Evolutionary conservation across 176 grass and related monocot genomes (phyloP).

Genomic region (Saccharum officinarum): DNA sequence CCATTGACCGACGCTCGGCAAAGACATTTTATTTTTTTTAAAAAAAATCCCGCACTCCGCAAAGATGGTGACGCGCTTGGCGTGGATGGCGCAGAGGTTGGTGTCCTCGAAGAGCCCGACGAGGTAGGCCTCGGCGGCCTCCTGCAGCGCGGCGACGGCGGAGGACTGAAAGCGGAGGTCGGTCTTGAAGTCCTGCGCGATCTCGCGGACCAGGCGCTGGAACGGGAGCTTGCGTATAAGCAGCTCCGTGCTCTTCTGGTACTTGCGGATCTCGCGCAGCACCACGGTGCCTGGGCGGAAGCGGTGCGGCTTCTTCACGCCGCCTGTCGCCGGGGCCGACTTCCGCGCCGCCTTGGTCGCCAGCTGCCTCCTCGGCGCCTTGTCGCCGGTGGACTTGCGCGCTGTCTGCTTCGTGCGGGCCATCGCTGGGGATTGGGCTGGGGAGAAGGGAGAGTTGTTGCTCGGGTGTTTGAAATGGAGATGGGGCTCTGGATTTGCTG

Average conservation of each 20-base stretch:
- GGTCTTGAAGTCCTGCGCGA: slow-evolving; percentile 87
- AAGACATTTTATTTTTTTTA: too few species aligned
- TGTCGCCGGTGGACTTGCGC: slow-evolving; percentile 70
- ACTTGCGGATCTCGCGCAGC: slow-evolving; percentile 78
- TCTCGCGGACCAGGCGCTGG: slow-evolving; percentile 72
- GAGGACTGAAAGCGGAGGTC: slow-evolving; percentile 74
- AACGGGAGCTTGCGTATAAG: slow-evolving; percentile 78
- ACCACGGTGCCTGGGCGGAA: slow-evolving; percentile 71
- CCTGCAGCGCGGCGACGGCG: slow-evolving; percentile 74
- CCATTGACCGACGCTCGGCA: too few species aligned
- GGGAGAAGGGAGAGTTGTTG: too few species aligned
- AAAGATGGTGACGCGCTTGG: slow-evolving; percentile 78
- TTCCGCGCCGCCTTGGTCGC: slow-evolving; percentile 85
- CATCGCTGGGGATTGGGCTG: slow-evolving; percentile 21
- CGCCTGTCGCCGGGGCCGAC: slow-evolving; percentile 69
- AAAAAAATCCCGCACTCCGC: too few species aligned
- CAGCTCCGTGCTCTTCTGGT: slow-evolving; percentile 92
- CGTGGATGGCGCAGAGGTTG: slow-evolving; percentile 92
- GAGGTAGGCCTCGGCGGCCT: slow-evolving; percentile 89
- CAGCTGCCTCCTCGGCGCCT: slow-evolving; percentile 81
- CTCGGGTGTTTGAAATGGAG: too few species aligned
- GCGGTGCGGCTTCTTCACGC: slow-evolving; percentile 84
- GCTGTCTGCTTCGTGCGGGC: slow-evolving; percentile 84
- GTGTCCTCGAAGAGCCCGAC: slow-evolving; percentile 90
- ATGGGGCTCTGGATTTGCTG: too few species aligned